Conservation (phyloP, 257 asterid species). For the Apocynum venetum region DNA sequence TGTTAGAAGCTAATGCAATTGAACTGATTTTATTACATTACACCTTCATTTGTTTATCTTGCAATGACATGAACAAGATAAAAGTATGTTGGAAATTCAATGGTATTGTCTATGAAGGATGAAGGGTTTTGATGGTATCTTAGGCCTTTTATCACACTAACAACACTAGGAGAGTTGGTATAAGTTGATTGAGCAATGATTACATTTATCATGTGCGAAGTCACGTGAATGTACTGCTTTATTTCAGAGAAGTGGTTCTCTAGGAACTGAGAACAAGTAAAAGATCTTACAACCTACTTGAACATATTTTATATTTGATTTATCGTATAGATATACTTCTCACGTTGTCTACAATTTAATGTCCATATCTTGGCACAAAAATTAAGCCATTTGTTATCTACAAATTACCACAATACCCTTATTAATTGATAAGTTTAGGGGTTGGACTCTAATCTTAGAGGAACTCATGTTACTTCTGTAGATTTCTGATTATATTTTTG, state of each 20-base stretch:
- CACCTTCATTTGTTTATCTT: not conserved
- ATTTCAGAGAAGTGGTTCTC: not conserved
- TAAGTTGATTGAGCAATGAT: not conserved
- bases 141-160: not conserved
- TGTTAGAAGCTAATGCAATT: not conserved
- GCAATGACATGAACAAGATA: not conserved
- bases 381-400: no score
- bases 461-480: no score
- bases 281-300: not conserved
- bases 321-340: not conserved
- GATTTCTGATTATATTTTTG: no score
- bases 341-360: not conserved
- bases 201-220: not conserved
- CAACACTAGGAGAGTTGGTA: no score
- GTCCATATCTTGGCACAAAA: no score
- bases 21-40: not conserved
- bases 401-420: no score
- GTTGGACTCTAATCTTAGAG: no score
- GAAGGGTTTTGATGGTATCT: not conserved
- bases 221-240: not conserved
- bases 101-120: not conserved
- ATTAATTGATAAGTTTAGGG: no score
- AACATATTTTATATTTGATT: not conserved
- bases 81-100: not conserved
- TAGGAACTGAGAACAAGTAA: not conserved